A percentile compares a stretch with the other conserved stretches of the same genome.
Evolutionary conservation across 2,329 filamentous ascomycete genomes (phyloP).

Genomic region (Diaporthe ilicicola): DNA sequence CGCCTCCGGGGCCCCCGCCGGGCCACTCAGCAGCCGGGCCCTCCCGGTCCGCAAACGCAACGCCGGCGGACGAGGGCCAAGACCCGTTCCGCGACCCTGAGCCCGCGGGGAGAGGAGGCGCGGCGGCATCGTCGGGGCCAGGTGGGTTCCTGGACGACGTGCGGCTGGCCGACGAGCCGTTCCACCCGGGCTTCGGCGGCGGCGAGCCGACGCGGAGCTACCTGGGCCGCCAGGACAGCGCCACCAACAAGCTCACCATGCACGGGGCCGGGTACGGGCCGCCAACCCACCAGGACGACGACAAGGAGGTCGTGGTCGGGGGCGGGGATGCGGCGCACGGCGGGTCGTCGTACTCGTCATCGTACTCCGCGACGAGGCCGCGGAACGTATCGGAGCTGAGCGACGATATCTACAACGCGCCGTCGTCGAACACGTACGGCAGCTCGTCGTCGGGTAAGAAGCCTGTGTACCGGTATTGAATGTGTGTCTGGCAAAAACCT

Average conservation of each 20-base stretch:
- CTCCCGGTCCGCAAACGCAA: constrained; percentile 14
- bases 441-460: constrained; percentile 30
- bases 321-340: background rate
- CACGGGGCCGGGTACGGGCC: constrained; percentile 44
- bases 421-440: constrained; percentile 2
- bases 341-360: background rate
- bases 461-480: constrained; percentile 36
- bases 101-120: constrained; percentile 27
- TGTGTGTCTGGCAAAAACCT: background rate
- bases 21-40: constrained; percentile 17
- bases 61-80: constrained; percentile 34
- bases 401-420: constrained; percentile 25
- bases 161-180: constrained; percentile 47
- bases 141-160: constrained; percentile 45
- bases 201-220: constrained; percentile 45
- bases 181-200: constrained; percentile 46
- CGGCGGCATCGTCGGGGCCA: background rate
- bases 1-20: constrained; percentile 16
- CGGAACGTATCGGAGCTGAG: constrained; percentile 25
- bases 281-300: background rate
- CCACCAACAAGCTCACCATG: constrained; percentile 51
- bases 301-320: background rate
- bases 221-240: constrained; percentile 50
- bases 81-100: constrained; percentile 40
- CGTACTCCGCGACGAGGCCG: background rate